Percentiles rank a stretch among this genome's conserved stretches.
These are phyloP conservation scores for Rhynchosporium secalis DNA, from an alignment of 2,329 filamentous ascomycete genomes.

Conservation along the genomic window DNA sequence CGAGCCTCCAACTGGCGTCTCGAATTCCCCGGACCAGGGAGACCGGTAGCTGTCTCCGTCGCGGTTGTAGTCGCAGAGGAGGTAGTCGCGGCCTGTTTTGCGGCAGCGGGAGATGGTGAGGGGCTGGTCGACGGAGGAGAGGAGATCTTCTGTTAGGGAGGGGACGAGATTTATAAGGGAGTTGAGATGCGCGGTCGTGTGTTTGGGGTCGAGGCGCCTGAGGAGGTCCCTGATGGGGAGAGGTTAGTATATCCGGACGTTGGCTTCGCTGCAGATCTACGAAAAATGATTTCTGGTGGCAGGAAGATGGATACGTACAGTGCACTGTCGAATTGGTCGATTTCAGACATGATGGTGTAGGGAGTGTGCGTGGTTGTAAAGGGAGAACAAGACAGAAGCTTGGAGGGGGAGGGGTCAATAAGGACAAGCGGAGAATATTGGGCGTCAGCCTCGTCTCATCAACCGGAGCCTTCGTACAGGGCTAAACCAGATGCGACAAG, in stretches of 20 bases:
- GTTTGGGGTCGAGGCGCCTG: constrained; percentile 92
- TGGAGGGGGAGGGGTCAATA: constrained; percentile 8
- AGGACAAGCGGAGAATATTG: constrained; percentile 11
- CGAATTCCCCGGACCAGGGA: constrained; percentile 99
- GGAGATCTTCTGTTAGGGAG: constrained; percentile 92
- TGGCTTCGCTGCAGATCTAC: constrained; percentile 7
- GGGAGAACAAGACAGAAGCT: constrained; percentile 10
- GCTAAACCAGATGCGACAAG: not conserved
- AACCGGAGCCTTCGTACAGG: not conserved
- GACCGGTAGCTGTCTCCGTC: constrained; percentile 97
- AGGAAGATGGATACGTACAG: constrained; percentile 33
- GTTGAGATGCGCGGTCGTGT: constrained; percentile 85
- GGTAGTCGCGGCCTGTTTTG: constrained; percentile 89
- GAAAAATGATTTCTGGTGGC: not conserved
- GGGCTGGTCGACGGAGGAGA: constrained; percentile 96
- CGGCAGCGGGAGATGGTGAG: constrained; percentile 83
- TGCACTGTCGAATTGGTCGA: constrained; percentile 41
- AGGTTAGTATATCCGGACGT: constrained; percentile 1
- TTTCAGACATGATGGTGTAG: constrained; percentile 38
- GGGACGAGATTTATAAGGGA: constrained; percentile 86
- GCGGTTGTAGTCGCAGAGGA: constrained; percentile 99
- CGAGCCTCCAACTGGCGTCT: constrained; percentile 76
- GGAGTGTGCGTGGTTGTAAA: constrained; percentile 3
- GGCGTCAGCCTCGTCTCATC: constrained; percentile 2
- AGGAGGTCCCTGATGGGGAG: constrained; percentile 79